Base-by-base conservation (phyloP, 106 monocot genomes). In the Apostasia shenzhenica region DNA sequence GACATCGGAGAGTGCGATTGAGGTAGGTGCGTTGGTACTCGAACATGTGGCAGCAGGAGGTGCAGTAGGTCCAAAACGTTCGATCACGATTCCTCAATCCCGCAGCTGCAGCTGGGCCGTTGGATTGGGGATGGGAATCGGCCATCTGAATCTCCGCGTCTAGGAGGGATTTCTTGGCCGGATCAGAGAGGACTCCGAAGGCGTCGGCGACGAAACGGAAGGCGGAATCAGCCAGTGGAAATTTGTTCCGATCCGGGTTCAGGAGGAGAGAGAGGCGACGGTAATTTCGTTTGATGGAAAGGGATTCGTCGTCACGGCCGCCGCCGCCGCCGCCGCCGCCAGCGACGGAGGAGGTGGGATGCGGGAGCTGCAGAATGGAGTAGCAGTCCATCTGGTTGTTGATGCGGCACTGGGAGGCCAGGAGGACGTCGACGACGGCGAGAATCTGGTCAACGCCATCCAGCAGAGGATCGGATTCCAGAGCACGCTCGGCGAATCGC, bases 1-100 rank as follows among this genome's bases (percentile, higher is more conserved):
- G 83, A 68, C 92, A 92, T 14, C 78, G 70, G 26, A 92, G 76
- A 42, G 48, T 55, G 37, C 70, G 66, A 48, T 75, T 68, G 37
- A 79, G 56, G 65, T 80, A 78, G 13, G 47, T 62, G 7, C 68
- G 48, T 9, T 45, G 63, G 55, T 91, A 91, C 80, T 87, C 80
- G 62, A 84, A 77, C 5, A 82, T 53, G 51, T 80, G 61, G 69
- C 76, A 85, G 75, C 91, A 91, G 46, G 57, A 66, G 14, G 73
- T 71, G 63, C 91, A 91, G 37, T 77, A 67, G 4, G 91, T 91
- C 91, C 91, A 91, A 75, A 91, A 91, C 3, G 81, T 45, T 3
- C 48, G 26, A 81, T 44, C 6, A 37, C 8, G 14, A n/a, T 9
- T n/a, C 55, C 44, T 60, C 49, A 1, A 8, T 8, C 44, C 6